Evolutionary conservation across 2,329 filamentous ascomycete genomes (phyloP).

Genomic region (Setomelanomma holmii): DNA sequence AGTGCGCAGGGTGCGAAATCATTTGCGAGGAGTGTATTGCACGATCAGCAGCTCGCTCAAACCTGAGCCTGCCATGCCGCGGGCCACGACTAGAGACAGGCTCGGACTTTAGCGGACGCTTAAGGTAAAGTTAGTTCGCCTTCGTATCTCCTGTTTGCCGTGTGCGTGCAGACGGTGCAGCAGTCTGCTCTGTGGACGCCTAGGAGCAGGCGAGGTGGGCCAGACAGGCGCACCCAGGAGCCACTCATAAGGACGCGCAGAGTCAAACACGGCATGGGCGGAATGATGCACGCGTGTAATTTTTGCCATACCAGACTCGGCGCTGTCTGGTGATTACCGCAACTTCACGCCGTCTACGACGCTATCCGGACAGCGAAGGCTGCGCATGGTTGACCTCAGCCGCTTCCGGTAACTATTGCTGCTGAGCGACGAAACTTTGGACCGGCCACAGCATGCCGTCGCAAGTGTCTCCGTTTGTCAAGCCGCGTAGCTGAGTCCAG

Average conservation of each 20-base stretch:
- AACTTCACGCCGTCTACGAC: slow-evolving; percentile 1
- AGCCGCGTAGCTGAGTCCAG: too few relatives aligned
- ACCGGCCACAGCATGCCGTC: slow-evolving; percentile 16
- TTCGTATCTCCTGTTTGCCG: slow-evolving; percentile 35
- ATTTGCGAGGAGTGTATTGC: slow-evolving; percentile 39
- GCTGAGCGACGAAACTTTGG: slow-evolving; percentile 10
- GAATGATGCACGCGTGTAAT: slow-evolving; percentile 31
- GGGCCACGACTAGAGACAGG: slow-evolving; percentile 45
- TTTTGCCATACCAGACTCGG: slow-evolving; percentile 35
- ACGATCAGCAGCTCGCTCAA: slow-evolving; percentile 43
- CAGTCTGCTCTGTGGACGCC: slow-evolving; percentile 11
- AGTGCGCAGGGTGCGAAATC: slow-evolving; percentile 35
- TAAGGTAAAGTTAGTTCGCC: slow-evolving; percentile 43
- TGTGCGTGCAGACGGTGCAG: not conserved
- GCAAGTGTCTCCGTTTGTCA: too few relatives aligned
- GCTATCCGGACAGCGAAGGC: slow-evolving; percentile 25
- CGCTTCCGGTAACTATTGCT: slow-evolving; percentile 29
- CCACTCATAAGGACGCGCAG: slow-evolving; percentile 13
- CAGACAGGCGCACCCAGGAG: too few relatives aligned
- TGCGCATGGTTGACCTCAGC: slow-evolving; percentile 26
- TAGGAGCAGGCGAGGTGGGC: slow-evolving; percentile 6
- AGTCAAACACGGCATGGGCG: slow-evolving; percentile 42
- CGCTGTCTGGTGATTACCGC: slow-evolving; percentile 28
- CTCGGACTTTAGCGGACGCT: slow-evolving; percentile 43
- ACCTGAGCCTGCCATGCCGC: slow-evolving; percentile 44